Percentiles rank a stretch among this genome's conserved stretches.
These are phyloP conservation scores for Durusdinium trenchii DNA, from an alignment of 73 alveolate species.

Conservation along the genomic window DNA sequence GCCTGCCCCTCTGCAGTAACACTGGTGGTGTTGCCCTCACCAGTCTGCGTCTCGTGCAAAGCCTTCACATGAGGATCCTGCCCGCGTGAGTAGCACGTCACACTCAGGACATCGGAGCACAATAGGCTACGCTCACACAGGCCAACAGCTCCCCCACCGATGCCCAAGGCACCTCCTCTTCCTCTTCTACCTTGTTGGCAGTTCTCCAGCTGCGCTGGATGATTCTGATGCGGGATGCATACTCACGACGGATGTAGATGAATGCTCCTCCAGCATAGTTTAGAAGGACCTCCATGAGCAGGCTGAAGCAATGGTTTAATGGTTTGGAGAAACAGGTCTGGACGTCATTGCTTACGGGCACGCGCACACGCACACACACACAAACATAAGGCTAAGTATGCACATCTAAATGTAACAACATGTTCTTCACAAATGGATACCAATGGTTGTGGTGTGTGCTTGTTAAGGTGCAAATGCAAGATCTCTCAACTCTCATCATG, in stretches of 20 bases:
- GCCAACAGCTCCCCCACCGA: background rate
- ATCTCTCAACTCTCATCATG: background rate
- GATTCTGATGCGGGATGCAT: constrained; percentile 73
- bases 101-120: too few relatives aligned
- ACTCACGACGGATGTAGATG: constrained; percentile 83
- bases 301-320: background rate
- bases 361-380: background rate
- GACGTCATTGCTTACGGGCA: background rate
- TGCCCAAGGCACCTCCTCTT: background rate
- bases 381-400: background rate
- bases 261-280: constrained; percentile 88
- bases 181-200: constrained; percentile 43
- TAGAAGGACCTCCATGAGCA: constrained; percentile 39
- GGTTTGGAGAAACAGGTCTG: background rate
- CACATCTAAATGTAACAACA: background rate
- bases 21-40: background rate
- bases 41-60: background rate
- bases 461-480: background rate
- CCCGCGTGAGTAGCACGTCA: background rate
- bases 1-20: background rate
- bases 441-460: background rate
- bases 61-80: too few relatives aligned
- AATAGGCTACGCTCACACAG: background rate
- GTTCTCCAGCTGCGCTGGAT: constrained; percentile 84
- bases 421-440: background rate